phyloP scores from a whole-genome alignment of 352 stramenopile genomes.

The Globisporangium spiculum region DNA sequence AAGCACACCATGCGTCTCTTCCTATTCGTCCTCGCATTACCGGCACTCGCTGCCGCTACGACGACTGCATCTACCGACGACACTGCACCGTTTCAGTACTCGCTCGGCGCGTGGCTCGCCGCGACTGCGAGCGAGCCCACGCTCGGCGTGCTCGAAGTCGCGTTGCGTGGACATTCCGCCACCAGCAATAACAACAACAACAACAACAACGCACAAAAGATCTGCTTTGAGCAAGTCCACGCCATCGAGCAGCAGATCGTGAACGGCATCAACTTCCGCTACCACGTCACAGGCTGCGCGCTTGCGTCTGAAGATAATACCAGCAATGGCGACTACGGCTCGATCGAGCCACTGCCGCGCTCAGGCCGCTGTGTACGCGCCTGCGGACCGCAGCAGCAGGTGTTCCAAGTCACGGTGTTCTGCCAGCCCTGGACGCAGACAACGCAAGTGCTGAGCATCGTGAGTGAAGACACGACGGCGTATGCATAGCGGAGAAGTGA shows the following conservation, averaged over 20 bases:
- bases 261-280: slow-evolving; percentile 63
- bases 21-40: background rate
- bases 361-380: slow-evolving; percentile 23
- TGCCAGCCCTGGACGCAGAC: slow-evolving; percentile 48
- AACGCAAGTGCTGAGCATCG: slow-evolving; percentile 34
- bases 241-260: slow-evolving; percentile 59
- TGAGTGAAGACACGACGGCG: slow-evolving; percentile 6
- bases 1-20: slow-evolving; percentile 1
- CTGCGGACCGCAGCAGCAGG: slow-evolving; percentile 17
- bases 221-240: slow-evolving; percentile 46
- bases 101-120: slow-evolving; percentile 37
- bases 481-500: background rate
- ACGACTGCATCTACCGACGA: background rate
- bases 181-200: background rate
- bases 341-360: background rate
- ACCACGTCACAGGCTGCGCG: slow-evolving; percentile 41
- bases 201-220: slow-evolving; percentile 1
- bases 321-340: background rate
- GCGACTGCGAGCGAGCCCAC: slow-evolving; percentile 32
- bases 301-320: background rate
- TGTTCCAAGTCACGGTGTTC: slow-evolving; percentile 46
- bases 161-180: slow-evolving; percentile 23
- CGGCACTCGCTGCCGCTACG: background rate
- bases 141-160: slow-evolving; percentile 29
- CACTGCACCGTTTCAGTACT: slow-evolving; percentile 4